Conservation (phyloP, 2,329 filamentous ascomycete genomes). For the Fonsecaea pugnacius region DNA sequence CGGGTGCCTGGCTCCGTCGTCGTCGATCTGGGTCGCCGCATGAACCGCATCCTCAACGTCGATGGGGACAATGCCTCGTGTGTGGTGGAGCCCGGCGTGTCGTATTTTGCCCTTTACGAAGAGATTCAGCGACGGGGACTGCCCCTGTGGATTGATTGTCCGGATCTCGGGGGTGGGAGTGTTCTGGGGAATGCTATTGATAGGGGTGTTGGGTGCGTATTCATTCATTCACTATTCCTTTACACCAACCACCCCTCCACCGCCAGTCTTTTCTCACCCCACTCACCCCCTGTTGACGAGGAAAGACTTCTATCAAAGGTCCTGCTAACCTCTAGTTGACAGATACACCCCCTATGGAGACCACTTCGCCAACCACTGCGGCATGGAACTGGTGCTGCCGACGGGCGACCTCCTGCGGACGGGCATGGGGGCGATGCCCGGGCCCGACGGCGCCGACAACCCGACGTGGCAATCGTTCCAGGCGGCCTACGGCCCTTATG, state of each 20-base stretch:
- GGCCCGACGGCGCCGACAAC: constrained; percentile 41
- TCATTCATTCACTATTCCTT: no score
- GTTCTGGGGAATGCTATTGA: constrained; percentile 58
- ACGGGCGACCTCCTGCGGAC: constrained; percentile 47
- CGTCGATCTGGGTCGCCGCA: constrained; percentile 50
- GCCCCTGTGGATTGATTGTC: constrained; percentile 55
- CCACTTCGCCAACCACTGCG: constrained; percentile 53
- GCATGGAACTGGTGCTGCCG: constrained; percentile 51
- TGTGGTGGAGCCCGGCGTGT: constrained; percentile 51
- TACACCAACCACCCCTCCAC: no score
- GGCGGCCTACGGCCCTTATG: constrained; percentile 43
- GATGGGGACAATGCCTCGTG: constrained; percentile 42
- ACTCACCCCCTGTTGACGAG: no score
- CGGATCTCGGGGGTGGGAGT: constrained; percentile 56
- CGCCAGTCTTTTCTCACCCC: no score
- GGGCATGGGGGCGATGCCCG: constrained; percentile 46
- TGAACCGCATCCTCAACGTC: constrained; percentile 43
- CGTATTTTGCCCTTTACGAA: constrained; percentile 52
- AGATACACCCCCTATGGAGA: constrained; percentile 45
- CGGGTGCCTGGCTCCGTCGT: constrained; percentile 51
- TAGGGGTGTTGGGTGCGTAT: constrained; percentile 46
- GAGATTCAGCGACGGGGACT: constrained; percentile 46
- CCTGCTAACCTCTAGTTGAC: not conserved
- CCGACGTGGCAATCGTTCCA: constrained; percentile 41
- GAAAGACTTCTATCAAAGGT: no score